phyloP scores from a whole-genome alignment of 1,284 basidiomycete species.

The Chiua sp. region DNA sequence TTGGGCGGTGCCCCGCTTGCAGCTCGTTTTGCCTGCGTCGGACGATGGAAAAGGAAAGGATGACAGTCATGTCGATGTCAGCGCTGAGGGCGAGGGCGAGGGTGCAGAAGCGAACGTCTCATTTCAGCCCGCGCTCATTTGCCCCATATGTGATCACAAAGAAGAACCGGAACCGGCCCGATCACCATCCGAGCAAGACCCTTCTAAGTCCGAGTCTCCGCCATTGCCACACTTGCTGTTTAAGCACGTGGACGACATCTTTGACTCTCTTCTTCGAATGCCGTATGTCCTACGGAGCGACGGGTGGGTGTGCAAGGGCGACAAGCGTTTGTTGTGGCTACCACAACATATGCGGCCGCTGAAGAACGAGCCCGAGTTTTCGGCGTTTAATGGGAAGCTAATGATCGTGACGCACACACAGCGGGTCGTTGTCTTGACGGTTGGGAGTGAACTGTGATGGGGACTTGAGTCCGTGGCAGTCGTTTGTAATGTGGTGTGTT shows the following conservation, averaged over 20 bases:
- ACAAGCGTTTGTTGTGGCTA: slow-evolving; percentile 17
- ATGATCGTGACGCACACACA: slow-evolving; percentile 15
- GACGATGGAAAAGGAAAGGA: background rate
- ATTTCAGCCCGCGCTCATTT: background rate
- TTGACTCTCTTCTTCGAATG: slow-evolving; percentile 9
- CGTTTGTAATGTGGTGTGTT: background rate
- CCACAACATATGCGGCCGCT: slow-evolving; percentile 18
- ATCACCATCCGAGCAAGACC: background rate
- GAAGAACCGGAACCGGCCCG: background rate
- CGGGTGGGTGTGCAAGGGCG: slow-evolving; percentile 15
- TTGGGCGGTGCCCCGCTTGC: slow-evolving; percentile 6
- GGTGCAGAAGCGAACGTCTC: background rate
- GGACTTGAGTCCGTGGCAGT: background rate
- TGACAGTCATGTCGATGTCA: background rate
- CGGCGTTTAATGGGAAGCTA: slow-evolving; percentile 6
- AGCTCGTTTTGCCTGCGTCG: background rate
- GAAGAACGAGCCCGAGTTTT: background rate
- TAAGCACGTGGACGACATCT: slow-evolving; percentile 1
- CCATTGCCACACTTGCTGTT: slow-evolving; percentile 7
- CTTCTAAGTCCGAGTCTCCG: background rate
- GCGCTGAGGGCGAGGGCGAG: background rate
- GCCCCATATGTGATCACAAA: background rate
- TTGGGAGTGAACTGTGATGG: background rate
- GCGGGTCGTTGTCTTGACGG: slow-evolving; percentile 6
- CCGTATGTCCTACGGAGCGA: slow-evolving; percentile 11